Percentiles rank a stretch among this genome's conserved stretches.
phyloP scores from a whole-genome alignment of 345 rosid genomes.

The Euphorbia peplus region DNA sequence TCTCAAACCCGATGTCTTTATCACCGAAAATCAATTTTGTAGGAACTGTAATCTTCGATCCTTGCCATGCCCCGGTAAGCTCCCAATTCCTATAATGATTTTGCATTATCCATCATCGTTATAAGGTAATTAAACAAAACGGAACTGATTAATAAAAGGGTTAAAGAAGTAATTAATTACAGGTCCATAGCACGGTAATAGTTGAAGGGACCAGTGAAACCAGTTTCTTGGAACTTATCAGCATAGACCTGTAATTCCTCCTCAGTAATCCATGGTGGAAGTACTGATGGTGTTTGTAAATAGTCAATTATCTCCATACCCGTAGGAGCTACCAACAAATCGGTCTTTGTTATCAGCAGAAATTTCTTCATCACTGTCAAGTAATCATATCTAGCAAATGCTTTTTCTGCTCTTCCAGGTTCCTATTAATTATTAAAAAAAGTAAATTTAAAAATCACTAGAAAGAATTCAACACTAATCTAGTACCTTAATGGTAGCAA shows the following conservation, averaged over 20 bases:
- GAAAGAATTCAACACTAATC: too few relatives aligned
- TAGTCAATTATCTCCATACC: slow-evolving; percentile 61
- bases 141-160: too few relatives aligned
- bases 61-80: slow-evolving; percentile 55
- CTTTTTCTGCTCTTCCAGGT: slow-evolving; percentile 70
- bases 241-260: slow-evolving; percentile 60
- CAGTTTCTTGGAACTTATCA: slow-evolving; percentile 57
- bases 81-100: slow-evolving; percentile 60
- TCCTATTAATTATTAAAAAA: slow-evolving; percentile 40
- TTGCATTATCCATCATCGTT: too few relatives aligned
- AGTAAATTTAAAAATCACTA: too few relatives aligned
- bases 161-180: slow-evolving; percentile 19
- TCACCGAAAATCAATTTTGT: slow-evolving; percentile 49
- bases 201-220: slow-evolving; percentile 60
- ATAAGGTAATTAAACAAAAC: too few relatives aligned
- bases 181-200: slow-evolving; percentile 65
- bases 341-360: slow-evolving; percentile 44
- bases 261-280: slow-evolving; percentile 65
- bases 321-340: slow-evolving; percentile 51
- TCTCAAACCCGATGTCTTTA: slow-evolving; percentile 46
- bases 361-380: slow-evolving; percentile 69
- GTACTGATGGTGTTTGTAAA: slow-evolving; percentile 42
- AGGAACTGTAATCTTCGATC: slow-evolving; percentile 47
- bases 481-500: too few relatives aligned
- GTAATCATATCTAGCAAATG: slow-evolving; percentile 57